Evolutionary conservation across 352 stramenopile genomes (phyloP).

Genomic region (Pythium periplocum): DNA sequence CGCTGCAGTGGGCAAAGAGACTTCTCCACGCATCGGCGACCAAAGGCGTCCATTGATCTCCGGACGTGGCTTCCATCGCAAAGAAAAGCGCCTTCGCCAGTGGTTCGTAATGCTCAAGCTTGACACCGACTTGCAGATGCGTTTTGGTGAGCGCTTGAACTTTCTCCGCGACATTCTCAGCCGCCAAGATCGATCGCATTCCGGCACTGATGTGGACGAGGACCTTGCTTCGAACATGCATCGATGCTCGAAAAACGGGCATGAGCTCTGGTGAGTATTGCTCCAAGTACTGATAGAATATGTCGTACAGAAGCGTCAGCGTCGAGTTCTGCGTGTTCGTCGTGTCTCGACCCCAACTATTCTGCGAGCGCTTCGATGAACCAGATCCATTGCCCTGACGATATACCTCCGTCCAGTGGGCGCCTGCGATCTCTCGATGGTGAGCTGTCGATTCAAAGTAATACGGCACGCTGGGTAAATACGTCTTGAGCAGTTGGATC

Average conservation of each 20-base stretch:
- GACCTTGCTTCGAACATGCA: conserved; percentile 78
- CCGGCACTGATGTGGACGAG: conserved; percentile 81
- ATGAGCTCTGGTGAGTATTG: conserved; percentile 31
- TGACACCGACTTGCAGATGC: conserved; percentile 80
- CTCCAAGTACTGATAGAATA: conserved; percentile 40
- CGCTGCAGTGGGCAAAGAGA: conserved; percentile 31
- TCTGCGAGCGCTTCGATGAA: conserved; percentile 10
- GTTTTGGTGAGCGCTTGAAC: conserved; percentile 60
- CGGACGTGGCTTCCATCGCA: conserved; percentile 55
- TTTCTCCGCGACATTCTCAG: conserved; percentile 49
- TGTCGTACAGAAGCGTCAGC: conserved; percentile 35
- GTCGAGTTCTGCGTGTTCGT: conserved; percentile 17
- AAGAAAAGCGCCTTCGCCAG: conserved; percentile 81
- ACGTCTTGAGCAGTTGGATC: conserved; percentile 25
- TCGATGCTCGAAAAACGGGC: conserved; percentile 37
- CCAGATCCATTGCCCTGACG: conserved; percentile 15
- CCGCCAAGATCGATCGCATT: conserved; percentile 31
- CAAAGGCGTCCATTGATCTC: conserved; percentile 28
- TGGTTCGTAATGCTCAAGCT: conserved; percentile 84
- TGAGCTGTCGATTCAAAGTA: conserved; percentile 24
- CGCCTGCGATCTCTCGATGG: conserved; percentile 22
- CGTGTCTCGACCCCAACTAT: conserved; percentile 8
- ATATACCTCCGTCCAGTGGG: conserved; percentile 32
- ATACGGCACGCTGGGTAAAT: conserved; percentile 28
- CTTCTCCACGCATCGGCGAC: conserved; percentile 34